Percentiles rank a stretch among this genome's conserved stretches.
phyloP scores from a whole-genome alignment of 805 yeast genomes.

The Saturnispora galanensis region DNA sequence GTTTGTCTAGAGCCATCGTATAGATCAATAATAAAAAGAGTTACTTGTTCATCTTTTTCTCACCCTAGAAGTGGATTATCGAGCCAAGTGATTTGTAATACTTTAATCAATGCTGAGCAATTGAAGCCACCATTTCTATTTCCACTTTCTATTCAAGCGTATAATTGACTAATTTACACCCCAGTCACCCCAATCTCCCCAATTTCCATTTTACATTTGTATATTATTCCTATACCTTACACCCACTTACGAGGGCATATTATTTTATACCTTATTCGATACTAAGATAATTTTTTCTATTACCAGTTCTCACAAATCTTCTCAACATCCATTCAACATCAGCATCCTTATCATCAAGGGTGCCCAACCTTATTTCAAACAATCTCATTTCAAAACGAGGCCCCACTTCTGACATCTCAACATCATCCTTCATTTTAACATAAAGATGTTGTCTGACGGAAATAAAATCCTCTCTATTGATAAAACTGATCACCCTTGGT shows the following conservation, averaged over 20 bases:
- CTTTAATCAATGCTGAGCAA: no score
- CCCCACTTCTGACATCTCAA: constrained; percentile 92
- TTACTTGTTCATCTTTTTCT: no score
- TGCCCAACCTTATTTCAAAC: constrained; percentile 80
- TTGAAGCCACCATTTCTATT: no score
- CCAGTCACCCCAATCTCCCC: neutral
- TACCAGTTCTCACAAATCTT: constrained; percentile 90
- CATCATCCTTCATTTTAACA: constrained; percentile 78
- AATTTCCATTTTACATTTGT: neutral
- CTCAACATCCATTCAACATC: constrained; percentile 96
- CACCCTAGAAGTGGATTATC: no score
- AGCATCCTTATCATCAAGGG: constrained; percentile 90
- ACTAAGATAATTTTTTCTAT: constrained; percentile 78
- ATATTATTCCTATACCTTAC: neutral
- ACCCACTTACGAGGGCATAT: neutral
- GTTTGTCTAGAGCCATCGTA: no score
- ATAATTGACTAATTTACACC: neutral
- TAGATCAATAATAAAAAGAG: no score
- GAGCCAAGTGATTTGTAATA: no score
- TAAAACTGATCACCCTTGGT: constrained; percentile 86
- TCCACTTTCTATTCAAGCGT: neutral
- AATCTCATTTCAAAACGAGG: constrained; percentile 98
- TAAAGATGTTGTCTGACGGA: constrained; percentile 93
- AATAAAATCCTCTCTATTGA: constrained; percentile 84
- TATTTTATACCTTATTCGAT: constrained; percentile 13